These are phyloP conservation scores for Helenozyma baotianmanensis DNA, from an alignment of 805 yeast genomes.

Conservation along the genomic window DNA sequence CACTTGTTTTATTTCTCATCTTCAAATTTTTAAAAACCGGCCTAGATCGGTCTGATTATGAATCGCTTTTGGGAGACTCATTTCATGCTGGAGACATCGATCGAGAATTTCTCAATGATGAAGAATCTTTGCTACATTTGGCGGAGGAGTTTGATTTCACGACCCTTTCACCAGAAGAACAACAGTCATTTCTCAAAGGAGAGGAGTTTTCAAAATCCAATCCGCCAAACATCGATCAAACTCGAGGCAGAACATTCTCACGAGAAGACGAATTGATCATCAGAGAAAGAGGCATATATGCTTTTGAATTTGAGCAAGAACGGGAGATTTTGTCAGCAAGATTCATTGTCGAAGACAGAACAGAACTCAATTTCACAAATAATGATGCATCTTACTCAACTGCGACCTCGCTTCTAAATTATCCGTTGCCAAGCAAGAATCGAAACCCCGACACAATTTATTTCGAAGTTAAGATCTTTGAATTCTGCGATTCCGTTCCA, in stretches of 20 bases:
- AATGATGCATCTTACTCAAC: slow-evolving; percentile 38
- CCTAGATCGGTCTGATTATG: no score
- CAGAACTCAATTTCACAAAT: slow-evolving; percentile 32
- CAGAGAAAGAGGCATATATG: slow-evolving; percentile 35
- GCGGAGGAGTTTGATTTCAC: slow-evolving; percentile 36
- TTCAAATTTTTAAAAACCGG: no score
- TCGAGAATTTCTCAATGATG: slow-evolving; percentile 37
- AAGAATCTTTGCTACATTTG: slow-evolving; percentile 30
- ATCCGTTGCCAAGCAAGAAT: slow-evolving; percentile 34
- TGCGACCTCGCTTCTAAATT: slow-evolving; percentile 36
- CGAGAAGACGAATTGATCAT: slow-evolving; percentile 25
- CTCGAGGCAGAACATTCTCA: slow-evolving; percentile 30
- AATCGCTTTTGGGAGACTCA: slow-evolving; percentile 7
- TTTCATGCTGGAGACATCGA: slow-evolving; percentile 23
- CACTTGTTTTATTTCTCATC: no score
- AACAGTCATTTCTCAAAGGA: slow-evolving; percentile 29
- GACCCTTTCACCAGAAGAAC: slow-evolving; percentile 38
- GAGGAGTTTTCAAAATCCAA: slow-evolving; percentile 28
- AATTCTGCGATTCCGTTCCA: slow-evolving; percentile 21
- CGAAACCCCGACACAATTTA: slow-evolving; percentile 46
- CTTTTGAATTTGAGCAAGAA: slow-evolving; percentile 40
- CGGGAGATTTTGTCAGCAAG: slow-evolving; percentile 25
- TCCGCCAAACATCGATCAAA: slow-evolving; percentile 29
- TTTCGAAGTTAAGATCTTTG: slow-evolving; percentile 51
- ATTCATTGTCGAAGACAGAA: slow-evolving; percentile 35